phyloP scores from a whole-genome alignment of 2,329 filamentous ascomycete species.

The Pestalotiopsis fici region DNA sequence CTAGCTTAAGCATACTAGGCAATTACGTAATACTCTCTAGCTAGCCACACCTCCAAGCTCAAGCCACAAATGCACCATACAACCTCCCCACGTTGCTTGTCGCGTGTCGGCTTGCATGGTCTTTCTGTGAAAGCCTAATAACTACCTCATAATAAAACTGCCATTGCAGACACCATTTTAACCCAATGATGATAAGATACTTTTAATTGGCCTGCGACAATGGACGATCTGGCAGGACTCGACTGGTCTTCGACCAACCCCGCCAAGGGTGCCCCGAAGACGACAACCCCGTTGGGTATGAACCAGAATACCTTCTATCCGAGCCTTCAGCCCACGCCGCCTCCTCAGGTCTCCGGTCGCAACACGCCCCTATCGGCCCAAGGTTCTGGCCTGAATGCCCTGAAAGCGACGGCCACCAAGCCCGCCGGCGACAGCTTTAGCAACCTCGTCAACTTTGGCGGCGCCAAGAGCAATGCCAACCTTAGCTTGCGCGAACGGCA shows the following conservation, averaged over 20 bases:
- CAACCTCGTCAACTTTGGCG: slow-evolving; percentile 67
- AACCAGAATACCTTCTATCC: slow-evolving; percentile 30
- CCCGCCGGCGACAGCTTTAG: slow-evolving; percentile 74
- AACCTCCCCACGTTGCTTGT: neutral
- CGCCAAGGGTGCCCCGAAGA: slow-evolving; percentile 16
- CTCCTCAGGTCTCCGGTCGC: slow-evolving; percentile 55
- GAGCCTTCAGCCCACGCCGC: slow-evolving; percentile 56
- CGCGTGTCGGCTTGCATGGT: slow-evolving; percentile 1
- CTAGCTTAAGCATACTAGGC: no score
- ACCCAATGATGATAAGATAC: slow-evolving; percentile 26
- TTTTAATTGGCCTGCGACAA: slow-evolving; percentile 12
- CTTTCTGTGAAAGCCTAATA: neutral
- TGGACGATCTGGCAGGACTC: slow-evolving; percentile 35
- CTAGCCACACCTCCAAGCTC: slow-evolving; percentile 1
- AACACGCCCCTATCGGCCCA: slow-evolving; percentile 58
- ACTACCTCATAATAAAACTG: neutral
- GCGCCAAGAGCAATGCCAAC: slow-evolving; percentile 65
- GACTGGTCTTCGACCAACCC: slow-evolving; percentile 32
- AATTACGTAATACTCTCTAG: neutral
- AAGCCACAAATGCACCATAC: neutral
- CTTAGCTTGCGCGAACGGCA: slow-evolving; percentile 79
- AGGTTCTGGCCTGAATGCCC: slow-evolving; percentile 41
- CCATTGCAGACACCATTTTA: neutral
- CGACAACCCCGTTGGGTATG: slow-evolving; percentile 25
- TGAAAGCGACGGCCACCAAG: slow-evolving; percentile 49